Base-by-base conservation (phyloP, 2,329 filamentous ascomycete species). In the Arthrinium puccinioides region DNA sequence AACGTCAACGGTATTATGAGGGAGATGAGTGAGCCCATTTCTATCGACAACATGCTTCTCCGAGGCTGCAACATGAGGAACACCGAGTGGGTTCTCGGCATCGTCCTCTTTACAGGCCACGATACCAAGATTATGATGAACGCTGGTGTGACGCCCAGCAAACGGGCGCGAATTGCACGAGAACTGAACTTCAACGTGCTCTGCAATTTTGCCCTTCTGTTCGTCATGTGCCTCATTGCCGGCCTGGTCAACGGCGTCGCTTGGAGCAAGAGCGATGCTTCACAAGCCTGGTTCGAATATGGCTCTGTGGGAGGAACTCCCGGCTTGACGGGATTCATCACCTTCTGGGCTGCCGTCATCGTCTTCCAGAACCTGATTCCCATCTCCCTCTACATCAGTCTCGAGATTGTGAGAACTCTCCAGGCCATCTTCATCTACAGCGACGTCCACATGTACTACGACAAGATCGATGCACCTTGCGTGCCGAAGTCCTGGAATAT, bases 81-180 rank as follows among this genome's bases (percentile, higher is more conserved):
- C 59, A 98, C 92, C 0, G 89, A 97, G 55, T 98, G 92, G 92
- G 74, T 88, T 37, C 74, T 98, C 6, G 92, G 89, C 37, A 76
- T 98, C 4, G 90, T 97, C 34, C 70, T 94, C 14, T 98, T 94
- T 63, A 97, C 92, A 11, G 92, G 92, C 23, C 81, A 89, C 54
- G 90, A 98, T 59, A 95, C 90, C 23, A 98, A 97, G 66, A 97
- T 96, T 59, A 98, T 98, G 92, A 84, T 96, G 67, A 98, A 98
- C 57, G 86, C 92, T 20, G 92, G 92, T 42, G 83, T 90, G 44
- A 98, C 92, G 2, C 92, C 94, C 10, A 94, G 80, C 58, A 98
- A 98, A 68, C 84, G 90, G 44, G 79, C 92, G 25, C 81, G 87
- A 48, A 89, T 98, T 51, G 87, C 89, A 37, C 83, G 87, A 45